A percentile compares a stretch with the other conserved stretches of the same genome.
Conservation (phyloP, 495 filamentous ascomycete species). For the Hypomontagnella monticulosa region DNA sequence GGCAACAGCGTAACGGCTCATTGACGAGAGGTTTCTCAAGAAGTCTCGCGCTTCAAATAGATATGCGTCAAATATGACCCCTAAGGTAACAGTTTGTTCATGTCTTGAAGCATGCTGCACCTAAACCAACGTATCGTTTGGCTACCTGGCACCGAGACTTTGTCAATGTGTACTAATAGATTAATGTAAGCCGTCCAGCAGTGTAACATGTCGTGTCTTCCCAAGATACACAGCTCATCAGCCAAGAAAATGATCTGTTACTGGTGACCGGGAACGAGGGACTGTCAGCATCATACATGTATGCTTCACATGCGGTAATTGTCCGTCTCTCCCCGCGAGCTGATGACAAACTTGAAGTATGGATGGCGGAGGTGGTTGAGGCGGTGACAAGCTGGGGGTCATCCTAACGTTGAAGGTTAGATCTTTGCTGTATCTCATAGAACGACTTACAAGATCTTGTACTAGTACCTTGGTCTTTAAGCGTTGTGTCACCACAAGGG, state of each 20-base stretch:
- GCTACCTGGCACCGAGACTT: conserved; percentile 7
- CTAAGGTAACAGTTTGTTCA: conserved; percentile 18
- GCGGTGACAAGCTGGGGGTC: conserved; percentile 19
- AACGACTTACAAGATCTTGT: conserved; percentile 37
- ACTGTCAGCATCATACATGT: conserved; percentile 14
- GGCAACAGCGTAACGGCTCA: conserved; percentile 23
- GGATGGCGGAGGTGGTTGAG: conserved; percentile 8
- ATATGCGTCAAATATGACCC: conserved; percentile 11
- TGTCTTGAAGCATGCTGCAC: conserved; percentile 31
- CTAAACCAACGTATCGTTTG: conserved; percentile 25
- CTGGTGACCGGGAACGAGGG: conserved; percentile 5
- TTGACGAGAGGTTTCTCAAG: conserved; percentile 14
- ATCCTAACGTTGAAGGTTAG: conserved; percentile 12
- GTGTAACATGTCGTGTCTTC: conserved; percentile 26
- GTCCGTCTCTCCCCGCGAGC: neutral
- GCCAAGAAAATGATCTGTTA: conserved; percentile 1
- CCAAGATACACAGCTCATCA: conserved; percentile 12
- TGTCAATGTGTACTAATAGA: conserved; percentile 9
- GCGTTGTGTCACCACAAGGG: conserved; percentile 35
- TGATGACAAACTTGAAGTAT: conserved; percentile 9
- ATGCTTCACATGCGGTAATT: conserved; percentile 15
- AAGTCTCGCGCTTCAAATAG: conserved; percentile 5
- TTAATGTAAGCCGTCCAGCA: conserved; percentile 16
- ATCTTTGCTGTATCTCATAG: conserved; percentile 29
- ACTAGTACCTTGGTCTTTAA: conserved; percentile 32